A percentile compares a stretch with the other conserved stretches of the same genome.
Evolutionary conservation across 257 asterid species (phyloP).

Genomic region (Coffea canephora): DNA sequence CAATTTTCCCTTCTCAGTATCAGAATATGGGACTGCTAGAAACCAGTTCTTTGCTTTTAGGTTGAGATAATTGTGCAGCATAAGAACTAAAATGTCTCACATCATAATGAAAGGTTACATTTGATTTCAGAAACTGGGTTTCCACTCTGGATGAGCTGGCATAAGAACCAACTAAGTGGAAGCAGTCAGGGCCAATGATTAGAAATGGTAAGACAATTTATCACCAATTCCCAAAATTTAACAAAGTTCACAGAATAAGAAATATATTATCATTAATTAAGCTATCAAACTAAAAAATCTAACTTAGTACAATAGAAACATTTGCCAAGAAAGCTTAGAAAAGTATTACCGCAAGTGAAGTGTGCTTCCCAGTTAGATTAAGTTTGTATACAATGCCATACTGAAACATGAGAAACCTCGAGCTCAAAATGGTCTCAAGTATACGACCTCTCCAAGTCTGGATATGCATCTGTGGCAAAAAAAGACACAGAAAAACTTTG

Average conservation of each 20-base stretch:
- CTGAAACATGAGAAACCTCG: conserved; percentile 86
- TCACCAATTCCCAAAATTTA: neutral
- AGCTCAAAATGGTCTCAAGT: conserved; percentile 92
- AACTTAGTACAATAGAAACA: neutral
- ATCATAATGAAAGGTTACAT: neutral
- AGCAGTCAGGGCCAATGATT: neutral
- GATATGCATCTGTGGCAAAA: conserved; percentile 70
- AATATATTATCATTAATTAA: neutral
- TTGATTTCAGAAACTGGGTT: neutral
- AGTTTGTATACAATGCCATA: conserved; percentile 96
- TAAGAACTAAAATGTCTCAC: neutral
- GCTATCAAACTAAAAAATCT: neutral
- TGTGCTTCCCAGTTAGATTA: conserved; percentile 59
- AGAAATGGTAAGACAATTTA: neutral
- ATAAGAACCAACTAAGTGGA: neutral
- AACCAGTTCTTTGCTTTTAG: too few species aligned
- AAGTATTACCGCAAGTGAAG: conserved; percentile 86
- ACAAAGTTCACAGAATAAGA: neutral
- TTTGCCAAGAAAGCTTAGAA: neutral
- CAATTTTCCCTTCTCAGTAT: too few species aligned
- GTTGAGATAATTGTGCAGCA: neutral
- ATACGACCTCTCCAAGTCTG: conserved; percentile 93
- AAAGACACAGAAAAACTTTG: conserved; percentile 3
- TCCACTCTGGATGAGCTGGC: neutral
- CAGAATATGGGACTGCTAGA: too few species aligned